Evolutionary conservation across 441 rosid genomes (phyloP), one percentile per base, ranked within the genome.

Genomic region (Euphorbia corollata): DNA sequence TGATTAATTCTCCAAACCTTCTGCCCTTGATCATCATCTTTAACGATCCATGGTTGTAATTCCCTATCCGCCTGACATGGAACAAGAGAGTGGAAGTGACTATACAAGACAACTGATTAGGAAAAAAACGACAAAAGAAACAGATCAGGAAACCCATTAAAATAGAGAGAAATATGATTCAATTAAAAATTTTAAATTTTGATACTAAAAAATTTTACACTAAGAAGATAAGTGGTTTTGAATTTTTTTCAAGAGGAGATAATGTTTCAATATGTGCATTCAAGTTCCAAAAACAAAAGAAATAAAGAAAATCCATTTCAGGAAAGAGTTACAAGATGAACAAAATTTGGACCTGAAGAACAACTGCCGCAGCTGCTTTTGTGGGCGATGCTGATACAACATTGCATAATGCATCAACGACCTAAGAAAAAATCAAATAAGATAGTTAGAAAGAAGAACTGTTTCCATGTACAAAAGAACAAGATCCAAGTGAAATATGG

Each of bases 1-100:
- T 91, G 99, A 85, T 94, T 94, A 79, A 89, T 80, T 78, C 88
- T 87, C 99, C 99, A 94, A 86, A 89, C 72, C 81, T 88, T 89
- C 81, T 91, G 96, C 75, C 96, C 92, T 68, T 83, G 89, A 71
- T 91, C 99, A 34, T 94, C 96, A 73, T 91, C 89, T 83, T 94
- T 94, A 41, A 94, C 92, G 20, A 94, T 94, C 99, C 99, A 94
- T 50, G 99, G 99, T 77, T 91, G 97, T 78, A 94, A 83, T 74
- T 94, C 99, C 79, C 85, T 86, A 65, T 91, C 99, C 71, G 97
- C 99, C 99, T 91, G 82, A 75, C 71, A 78, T 75, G 70, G 69
- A 24, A 80, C 60, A 65, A 16, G 59, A 70, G 60, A 71, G 72
- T 51, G 30, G 59, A 68, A 78, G 73, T 78, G 74, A 82, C 77